Base-by-base conservation (phyloP, 106 monocot species). In the Apostasia ramifera region DNA sequence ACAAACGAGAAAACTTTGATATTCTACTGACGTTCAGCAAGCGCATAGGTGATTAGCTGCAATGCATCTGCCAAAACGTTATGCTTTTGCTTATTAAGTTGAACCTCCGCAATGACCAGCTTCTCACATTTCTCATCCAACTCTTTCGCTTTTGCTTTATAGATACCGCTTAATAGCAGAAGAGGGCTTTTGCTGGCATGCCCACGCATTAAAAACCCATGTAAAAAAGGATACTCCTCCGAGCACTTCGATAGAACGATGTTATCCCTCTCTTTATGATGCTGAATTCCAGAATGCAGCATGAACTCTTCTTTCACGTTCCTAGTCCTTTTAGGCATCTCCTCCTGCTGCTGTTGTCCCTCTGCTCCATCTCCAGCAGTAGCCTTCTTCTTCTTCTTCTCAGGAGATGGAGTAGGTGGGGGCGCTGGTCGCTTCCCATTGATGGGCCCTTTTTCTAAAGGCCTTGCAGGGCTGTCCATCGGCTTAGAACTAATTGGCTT, bases 201-300 rank as follows among this genome's bases (percentile, higher is more conserved):
- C 44, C 44, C 62, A 62, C 12, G 4, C 44, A 1, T 13, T 40
- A 62, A 62, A 62, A 10, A 13, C 44, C 62, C 6, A 44, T 62
- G 5, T 44, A 62, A 40, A 12, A 10, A 62, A 44, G 62, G 62
- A 62, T 62, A 62, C 44, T 62, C 44, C 44, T 38, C 13, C 1
- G 8, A 11, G 44, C 41, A 44, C 4, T 44, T 44, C 10, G 26
- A 62, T 12, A 44, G 62, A 12, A 62, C 44, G 62, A 44, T 38
- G 44, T 44, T 41, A 44, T 62, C 12, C 0, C 3, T 11, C 62
- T 62, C 62, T 62, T 62, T 62, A 13, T 44, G n/a, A n/a, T n/a
- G n/a, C n/a, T n/a, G n/a, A n/a, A 62, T 3, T 62, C 44, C 42
- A 62, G 44, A 44, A 62, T 62, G 62, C 62, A 62, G 62, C 62